phyloP scores from a whole-genome alignment of 2,329 filamentous ascomycete genomes.

The Graphiopsis chlorocephala region DNA sequence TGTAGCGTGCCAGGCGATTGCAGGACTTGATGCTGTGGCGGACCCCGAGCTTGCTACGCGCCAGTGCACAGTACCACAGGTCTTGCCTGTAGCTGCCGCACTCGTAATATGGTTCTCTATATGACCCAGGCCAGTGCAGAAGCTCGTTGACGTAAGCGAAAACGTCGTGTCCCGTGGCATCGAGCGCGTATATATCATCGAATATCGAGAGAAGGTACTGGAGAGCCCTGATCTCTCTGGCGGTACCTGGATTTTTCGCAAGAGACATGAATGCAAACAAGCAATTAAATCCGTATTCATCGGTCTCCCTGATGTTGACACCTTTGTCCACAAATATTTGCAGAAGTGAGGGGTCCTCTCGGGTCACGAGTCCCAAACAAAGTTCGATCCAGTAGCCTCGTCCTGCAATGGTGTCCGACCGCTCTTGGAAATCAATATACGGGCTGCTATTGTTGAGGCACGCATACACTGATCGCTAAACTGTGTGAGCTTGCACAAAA shows the following conservation, averaged over 20 bases:
- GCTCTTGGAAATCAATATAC: not conserved
- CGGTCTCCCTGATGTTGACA: not conserved
- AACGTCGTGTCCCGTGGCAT: not conserved
- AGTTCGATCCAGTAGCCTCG: not conserved
- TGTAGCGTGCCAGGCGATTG: not conserved
- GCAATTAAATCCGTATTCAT: not conserved
- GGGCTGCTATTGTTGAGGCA: not conserved
- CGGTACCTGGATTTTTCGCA: not conserved
- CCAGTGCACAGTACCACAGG: not conserved
- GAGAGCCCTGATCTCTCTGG: not conserved
- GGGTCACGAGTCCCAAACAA: not conserved
- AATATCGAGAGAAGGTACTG: not conserved
- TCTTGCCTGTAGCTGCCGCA: not conserved
- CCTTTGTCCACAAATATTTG: not conserved
- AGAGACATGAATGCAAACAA: not conserved
- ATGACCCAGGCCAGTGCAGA: not conserved
- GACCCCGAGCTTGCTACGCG: not conserved
- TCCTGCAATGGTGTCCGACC: not conserved
- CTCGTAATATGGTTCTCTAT: not conserved
- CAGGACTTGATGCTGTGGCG: not conserved
- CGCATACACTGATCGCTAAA: not conserved
- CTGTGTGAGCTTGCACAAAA: not conserved
- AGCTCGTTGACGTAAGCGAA: not conserved
- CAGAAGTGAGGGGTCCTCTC: not conserved
- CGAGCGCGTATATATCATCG: not conserved